Percentiles rank a stretch among this genome's conserved stretches.
These are phyloP conservation scores for Dactylonectria estremocensis DNA, from an alignment of 2,329 filamentous ascomycete species.

Conservation along the genomic window DNA sequence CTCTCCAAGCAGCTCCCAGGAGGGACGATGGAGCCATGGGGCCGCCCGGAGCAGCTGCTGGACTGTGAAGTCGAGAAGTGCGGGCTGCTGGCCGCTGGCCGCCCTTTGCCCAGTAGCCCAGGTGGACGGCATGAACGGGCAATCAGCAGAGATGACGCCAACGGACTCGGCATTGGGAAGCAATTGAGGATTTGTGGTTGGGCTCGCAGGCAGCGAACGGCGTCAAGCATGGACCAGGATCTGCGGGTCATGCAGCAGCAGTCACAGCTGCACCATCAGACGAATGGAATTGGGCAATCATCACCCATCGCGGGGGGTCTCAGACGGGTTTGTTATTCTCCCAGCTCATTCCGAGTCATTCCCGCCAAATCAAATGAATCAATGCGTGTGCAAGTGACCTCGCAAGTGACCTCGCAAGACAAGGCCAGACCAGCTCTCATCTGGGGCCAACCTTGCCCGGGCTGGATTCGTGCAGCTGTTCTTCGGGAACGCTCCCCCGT, in stretches of 20 bases:
- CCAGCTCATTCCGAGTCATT: slow-evolving; percentile 19
- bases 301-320: background rate
- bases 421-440: background rate
- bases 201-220: background rate
- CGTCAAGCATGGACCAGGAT: slow-evolving; percentile 13
- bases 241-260: slow-evolving; percentile 21
- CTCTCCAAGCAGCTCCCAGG: slow-evolving; percentile 10
- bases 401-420: background rate
- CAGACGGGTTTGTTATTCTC: background rate
- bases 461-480: background rate
- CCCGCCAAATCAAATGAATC: slow-evolving; percentile 21
- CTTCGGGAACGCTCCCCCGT: slow-evolving; percentile 2
- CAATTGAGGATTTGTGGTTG: slow-evolving; percentile 21
- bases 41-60: slow-evolving; percentile 32
- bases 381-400: slow-evolving; percentile 9
- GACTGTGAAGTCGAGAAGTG: slow-evolving; percentile 33
- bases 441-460: background rate
- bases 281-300: slow-evolving; percentile 9
- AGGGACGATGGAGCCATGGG: slow-evolving; percentile 11
- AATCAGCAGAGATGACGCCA: slow-evolving; percentile 38
- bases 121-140: slow-evolving; percentile 40
- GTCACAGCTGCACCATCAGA: background rate
- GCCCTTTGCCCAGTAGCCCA: slow-evolving; percentile 24
- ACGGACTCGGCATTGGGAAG: slow-evolving; percentile 20
- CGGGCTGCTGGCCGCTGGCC: slow-evolving; percentile 3